Percentiles rank a stretch among this genome's conserved stretches.
Conservation (phyloP, 1,139 yeast genomes). For the Zygoascus sp. region DNA sequence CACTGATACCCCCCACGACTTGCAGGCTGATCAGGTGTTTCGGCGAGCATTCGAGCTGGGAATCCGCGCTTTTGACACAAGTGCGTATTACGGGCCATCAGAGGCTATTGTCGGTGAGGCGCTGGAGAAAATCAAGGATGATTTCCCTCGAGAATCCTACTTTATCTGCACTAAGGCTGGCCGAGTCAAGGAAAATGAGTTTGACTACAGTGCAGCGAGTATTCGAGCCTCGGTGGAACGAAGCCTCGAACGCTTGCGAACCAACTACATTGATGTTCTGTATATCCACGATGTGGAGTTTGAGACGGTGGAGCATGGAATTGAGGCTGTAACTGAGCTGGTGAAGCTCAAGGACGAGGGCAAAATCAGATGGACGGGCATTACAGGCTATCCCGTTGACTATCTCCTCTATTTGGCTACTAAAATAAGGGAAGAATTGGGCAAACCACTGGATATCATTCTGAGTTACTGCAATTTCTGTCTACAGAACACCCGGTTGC, state of each 20-base stretch:
- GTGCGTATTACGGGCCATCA: constrained; percentile 91
- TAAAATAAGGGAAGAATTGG: constrained; percentile 36
- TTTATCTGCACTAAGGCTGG: constrained; percentile 87
- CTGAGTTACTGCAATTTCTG: constrained; percentile 81
- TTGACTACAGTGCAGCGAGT: constrained; percentile 63
- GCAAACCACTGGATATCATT: constrained; percentile 61
- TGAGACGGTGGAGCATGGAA: constrained; percentile 49
- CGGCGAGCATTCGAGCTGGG: constrained; percentile 61
- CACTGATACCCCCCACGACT: constrained; percentile 54
- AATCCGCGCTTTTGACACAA: constrained; percentile 76
- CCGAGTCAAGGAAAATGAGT: constrained; percentile 58
- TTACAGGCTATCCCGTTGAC: constrained; percentile 83
- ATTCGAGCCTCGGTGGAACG: constrained; percentile 61
- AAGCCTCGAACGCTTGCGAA: constrained; percentile 60
- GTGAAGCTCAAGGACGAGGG: constrained; percentile 61
- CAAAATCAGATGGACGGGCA: constrained; percentile 59
- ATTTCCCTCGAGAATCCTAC: constrained; percentile 57
- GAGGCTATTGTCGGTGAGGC: constrained; percentile 72
- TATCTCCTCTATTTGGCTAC: constrained; percentile 45
- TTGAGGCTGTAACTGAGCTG: constrained; percentile 61
- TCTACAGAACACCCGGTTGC: constrained; percentile 65
- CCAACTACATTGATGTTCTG: constrained; percentile 69
- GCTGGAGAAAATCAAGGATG: constrained; percentile 40
- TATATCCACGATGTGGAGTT: constrained; percentile 90
- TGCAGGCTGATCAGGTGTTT: constrained; percentile 58